Evolutionary conservation across 2,329 filamentous ascomycete genomes (phyloP), one percentile per base, ranked within the genome.

Genomic region (Curvularia lunata): DNA sequence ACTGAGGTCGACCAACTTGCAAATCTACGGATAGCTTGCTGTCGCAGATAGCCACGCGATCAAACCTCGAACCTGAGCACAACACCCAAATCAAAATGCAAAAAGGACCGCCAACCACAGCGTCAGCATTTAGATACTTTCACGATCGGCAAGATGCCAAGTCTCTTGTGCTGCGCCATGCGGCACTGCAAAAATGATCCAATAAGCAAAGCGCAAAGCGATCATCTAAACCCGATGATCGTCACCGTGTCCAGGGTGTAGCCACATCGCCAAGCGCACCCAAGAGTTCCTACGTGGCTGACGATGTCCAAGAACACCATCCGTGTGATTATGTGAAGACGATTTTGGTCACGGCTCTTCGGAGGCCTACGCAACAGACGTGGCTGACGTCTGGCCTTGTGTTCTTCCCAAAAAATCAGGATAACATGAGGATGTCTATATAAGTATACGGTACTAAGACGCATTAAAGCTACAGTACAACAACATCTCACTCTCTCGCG

Each of bases 331-430:
- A 27, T 8, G 37, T 54, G 43, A 52, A 9, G 16, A 13, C 46
- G 9, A 13, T 34, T 18, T 13, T 34, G 32, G 32, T 34, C 32
- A 34, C 4, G 47, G 49, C 21, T 45, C 13, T 43, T 32, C 19
- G 19, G 43, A 38, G 12, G 48, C 10, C 41, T 61, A 57, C 61
- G 61, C 61, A 61, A 59, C 41, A 18, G 48, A 28, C 58, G 61
- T 63, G 61, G 61, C 61, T 63, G 61, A 63, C 58, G 58, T 62
- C 46, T 49, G 28, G 30, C 43, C 45, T 27, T 43, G 18, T 28
- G 41, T 19, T 28, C 43, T 21, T 32, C 4, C 7, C 18, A 13
- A 2, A n/a, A 42, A 45, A 38, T 30, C 54, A 57, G 37, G 50
- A 30, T 30, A 57, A 21, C 19, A 34, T 42, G 18, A 27, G n/a